Conservation (phyloP, 1,284 basidiomycete species). For the Boletus mariae region DNA sequence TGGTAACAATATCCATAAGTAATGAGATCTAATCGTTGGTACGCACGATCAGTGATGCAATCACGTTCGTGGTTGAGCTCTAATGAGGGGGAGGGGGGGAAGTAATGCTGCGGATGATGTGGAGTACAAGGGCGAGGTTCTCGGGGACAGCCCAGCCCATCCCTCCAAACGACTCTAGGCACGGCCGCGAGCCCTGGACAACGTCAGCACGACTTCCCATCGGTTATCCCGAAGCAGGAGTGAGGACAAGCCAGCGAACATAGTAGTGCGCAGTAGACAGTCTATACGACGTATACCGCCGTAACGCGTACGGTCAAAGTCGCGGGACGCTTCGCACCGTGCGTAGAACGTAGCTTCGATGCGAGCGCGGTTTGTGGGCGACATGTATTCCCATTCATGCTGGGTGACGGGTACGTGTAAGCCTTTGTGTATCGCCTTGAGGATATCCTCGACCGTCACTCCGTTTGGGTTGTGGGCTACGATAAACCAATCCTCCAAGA, state of each 20-base stretch:
- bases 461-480: conserved; percentile 33
- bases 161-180: background rate
- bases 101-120: conserved; percentile 5
- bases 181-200: conserved; percentile 28
- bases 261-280: conserved; percentile 43
- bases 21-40: background rate
- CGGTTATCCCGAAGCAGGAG: conserved; percentile 34
- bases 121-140: background rate
- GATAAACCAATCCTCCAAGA: conserved; percentile 40
- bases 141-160: background rate
- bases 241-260: conserved; percentile 48
- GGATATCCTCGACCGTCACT: conserved; percentile 48
- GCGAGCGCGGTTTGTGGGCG: conserved; percentile 39
- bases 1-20: conserved; percentile 12
- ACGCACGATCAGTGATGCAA: background rate
- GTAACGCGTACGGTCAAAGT: conserved; percentile 32
- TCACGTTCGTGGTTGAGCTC: conserved; percentile 4
- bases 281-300: conserved; percentile 47
- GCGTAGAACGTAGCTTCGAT: conserved; percentile 40
- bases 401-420: conserved; percentile 37
- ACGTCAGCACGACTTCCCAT: conserved; percentile 43
- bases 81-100: background rate
- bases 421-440: conserved; percentile 40
- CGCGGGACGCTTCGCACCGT: conserved; percentile 37
- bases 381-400: conserved; percentile 41